These are phyloP conservation scores for Endotrypanum monterogeii DNA, from an alignment of 208 protist species.

Conservation along the genomic window DNA sequence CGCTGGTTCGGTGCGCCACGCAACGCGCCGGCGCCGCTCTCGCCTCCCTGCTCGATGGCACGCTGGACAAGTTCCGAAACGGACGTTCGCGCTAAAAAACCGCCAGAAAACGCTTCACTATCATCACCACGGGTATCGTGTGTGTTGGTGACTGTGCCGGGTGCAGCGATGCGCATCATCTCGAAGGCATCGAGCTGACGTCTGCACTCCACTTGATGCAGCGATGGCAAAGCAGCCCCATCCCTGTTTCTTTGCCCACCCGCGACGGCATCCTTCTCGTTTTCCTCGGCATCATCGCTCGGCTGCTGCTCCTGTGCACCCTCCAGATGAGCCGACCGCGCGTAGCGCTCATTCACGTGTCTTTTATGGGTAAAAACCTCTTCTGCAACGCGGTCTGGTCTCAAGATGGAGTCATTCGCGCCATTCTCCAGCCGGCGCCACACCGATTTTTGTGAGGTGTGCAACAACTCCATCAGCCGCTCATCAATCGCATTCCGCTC, in stretches of 20 bases:
- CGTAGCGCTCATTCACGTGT: conserved; percentile 77
- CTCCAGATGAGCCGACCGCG: conserved; percentile 38
- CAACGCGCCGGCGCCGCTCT: not conserved
- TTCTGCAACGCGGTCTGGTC: conserved; percentile 50
- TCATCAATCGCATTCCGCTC: conserved; percentile 88
- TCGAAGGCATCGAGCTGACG: conserved; percentile 25
- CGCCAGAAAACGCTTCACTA: conserved; percentile 3
- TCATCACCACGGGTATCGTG: not conserved
- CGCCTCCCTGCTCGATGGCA: conserved; percentile 11
- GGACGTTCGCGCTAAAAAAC: not conserved
- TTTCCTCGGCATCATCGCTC: not conserved
- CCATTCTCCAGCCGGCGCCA: conserved; percentile 72
- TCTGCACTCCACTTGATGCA: not conserved
- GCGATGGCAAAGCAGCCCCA: not conserved
- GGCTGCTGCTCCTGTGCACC: conserved; percentile 14
- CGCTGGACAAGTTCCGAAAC: conserved; percentile 18
- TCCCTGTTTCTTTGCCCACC: conserved; percentile 22
- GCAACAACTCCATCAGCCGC: conserved; percentile 69
- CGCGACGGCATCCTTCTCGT: conserved; percentile 14
- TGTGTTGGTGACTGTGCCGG: not conserved
- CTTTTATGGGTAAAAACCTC: conserved; percentile 67
- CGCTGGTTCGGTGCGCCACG: not conserved
- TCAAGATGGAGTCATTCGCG: conserved; percentile 59
- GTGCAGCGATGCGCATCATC: conserved; percentile 12
- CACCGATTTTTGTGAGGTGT: conserved; percentile 68